phyloP scores from a whole-genome alignment of 2,329 filamentous ascomycete genomes.

The Colletotrichum sansevieriae region DNA sequence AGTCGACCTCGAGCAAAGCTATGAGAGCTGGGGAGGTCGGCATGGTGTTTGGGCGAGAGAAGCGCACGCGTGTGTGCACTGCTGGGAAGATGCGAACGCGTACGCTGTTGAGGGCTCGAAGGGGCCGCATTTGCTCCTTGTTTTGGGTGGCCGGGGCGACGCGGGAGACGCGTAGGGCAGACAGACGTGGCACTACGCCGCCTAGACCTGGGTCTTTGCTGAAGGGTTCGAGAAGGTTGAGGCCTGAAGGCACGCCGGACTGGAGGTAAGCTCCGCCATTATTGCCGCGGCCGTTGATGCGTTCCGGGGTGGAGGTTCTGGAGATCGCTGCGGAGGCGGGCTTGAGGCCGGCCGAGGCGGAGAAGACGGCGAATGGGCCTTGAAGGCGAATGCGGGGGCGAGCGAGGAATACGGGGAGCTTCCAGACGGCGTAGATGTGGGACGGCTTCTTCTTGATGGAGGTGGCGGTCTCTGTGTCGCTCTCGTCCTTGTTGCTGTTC shows the following conservation, averaged over 20 bases:
- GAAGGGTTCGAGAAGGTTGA: constrained; percentile 84
- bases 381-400: constrained; percentile 75
- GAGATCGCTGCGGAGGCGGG: constrained; percentile 59
- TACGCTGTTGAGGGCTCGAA: constrained; percentile 73
- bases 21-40: constrained; percentile 73
- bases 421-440: constrained; percentile 71
- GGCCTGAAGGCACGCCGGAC: constrained; percentile 75
- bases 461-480: constrained; percentile 38
- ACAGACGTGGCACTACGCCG: constrained; percentile 75
- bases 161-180: constrained; percentile 79
- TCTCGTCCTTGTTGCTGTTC: constrained; percentile 45
- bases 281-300: constrained; percentile 37
- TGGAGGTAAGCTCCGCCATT: constrained; percentile 73
- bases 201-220: constrained; percentile 73
- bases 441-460: constrained; percentile 47
- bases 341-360: constrained; percentile 71
- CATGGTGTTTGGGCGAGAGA: constrained; percentile 72
- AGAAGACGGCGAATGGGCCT: constrained; percentile 75
- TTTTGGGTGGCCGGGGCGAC: constrained; percentile 76
- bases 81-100: constrained; percentile 76
- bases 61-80: constrained; percentile 79
- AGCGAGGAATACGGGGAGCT: constrained; percentile 67
- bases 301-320: constrained; percentile 21
- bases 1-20: constrained; percentile 80
- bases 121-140: constrained; percentile 72